Evolutionary conservation across 306 rosid species (phyloP).

Genomic region (Nissolia schottii): DNA sequence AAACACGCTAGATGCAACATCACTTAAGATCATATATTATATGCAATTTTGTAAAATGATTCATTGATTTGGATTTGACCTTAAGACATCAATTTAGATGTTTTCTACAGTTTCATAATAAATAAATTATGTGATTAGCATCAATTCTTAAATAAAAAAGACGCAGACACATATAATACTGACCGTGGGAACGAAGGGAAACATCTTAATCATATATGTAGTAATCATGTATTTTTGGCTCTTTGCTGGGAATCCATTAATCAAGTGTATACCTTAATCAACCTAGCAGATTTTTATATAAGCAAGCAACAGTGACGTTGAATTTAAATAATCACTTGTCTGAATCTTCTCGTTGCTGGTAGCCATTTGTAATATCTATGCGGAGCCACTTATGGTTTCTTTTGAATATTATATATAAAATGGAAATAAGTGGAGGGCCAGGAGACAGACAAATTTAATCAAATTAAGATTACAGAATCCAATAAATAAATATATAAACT

Average conservation of each 20-base stretch:
- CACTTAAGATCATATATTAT: not conserved
- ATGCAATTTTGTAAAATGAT: not conserved
- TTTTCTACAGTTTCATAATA: not conserved
- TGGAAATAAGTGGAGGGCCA: not conserved
- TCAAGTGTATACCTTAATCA: not conserved
- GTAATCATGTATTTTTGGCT: not conserved
- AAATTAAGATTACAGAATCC: not conserved
- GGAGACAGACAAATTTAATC: not conserved
- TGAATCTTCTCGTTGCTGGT: not conserved
- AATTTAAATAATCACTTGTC: not conserved
- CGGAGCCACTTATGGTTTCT: not conserved
- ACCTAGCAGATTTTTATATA: not conserved
- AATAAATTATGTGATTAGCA: not conserved
- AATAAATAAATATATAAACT: too few relatives aligned
- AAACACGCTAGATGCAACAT: not conserved
- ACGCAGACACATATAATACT: not conserved
- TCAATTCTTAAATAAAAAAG: not conserved
- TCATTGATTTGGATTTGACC: not conserved
- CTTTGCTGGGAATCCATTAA: not conserved
- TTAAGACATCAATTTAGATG: not conserved
- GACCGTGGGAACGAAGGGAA: not conserved
- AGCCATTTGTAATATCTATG: not conserved
- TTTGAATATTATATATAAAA: not conserved
- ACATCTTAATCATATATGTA: constrained; percentile 5
- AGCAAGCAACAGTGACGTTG: not conserved